These are phyloP conservation scores for Orychophragmus violaceus DNA, from an alignment of 345 rosid species.

Conservation along the genomic window DNA sequence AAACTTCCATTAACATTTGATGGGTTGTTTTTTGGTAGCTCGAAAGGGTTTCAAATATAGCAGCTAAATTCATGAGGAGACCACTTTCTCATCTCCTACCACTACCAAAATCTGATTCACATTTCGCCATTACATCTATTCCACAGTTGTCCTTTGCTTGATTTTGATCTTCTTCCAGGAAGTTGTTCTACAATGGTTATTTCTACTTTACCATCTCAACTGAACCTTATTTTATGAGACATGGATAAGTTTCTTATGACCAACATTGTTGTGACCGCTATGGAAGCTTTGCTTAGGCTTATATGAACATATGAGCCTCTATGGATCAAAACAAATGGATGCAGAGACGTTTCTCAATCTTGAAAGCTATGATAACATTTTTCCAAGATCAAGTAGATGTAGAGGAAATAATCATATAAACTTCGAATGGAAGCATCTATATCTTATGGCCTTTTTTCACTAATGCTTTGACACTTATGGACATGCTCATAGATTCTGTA, in stretches of 20 bases:
- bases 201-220: conserved; percentile 48
- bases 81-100: too few relatives aligned
- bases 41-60: too few relatives aligned
- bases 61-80: too few relatives aligned
- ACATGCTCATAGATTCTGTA: too few relatives aligned
- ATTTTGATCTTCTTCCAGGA: conserved; percentile 78
- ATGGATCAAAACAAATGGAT: conserved; percentile 54
- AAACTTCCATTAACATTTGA: too few relatives aligned
- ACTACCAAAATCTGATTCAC: too few relatives aligned
- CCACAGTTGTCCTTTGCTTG: conserved; percentile 62
- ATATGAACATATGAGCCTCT: conserved; percentile 70
- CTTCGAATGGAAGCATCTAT: too few relatives aligned
- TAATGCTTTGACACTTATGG: too few relatives aligned
- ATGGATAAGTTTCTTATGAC: conserved; percentile 85
- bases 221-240: conserved; percentile 48
- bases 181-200: conserved; percentile 34
- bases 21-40: too few relatives aligned
- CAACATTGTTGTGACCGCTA: conserved; percentile 58
- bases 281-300: conserved; percentile 78
- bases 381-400: conserved; percentile 57
- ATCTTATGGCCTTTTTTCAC: too few relatives aligned
- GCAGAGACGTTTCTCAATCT: conserved; percentile 62
- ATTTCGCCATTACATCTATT: conserved; percentile 66
- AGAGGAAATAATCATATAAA: too few relatives aligned
- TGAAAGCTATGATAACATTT: conserved; percentile 53